Conservation (phyloP, 2,329 filamentous ascomycete genomes). For the Knoxdaviesia capensis region DNA sequence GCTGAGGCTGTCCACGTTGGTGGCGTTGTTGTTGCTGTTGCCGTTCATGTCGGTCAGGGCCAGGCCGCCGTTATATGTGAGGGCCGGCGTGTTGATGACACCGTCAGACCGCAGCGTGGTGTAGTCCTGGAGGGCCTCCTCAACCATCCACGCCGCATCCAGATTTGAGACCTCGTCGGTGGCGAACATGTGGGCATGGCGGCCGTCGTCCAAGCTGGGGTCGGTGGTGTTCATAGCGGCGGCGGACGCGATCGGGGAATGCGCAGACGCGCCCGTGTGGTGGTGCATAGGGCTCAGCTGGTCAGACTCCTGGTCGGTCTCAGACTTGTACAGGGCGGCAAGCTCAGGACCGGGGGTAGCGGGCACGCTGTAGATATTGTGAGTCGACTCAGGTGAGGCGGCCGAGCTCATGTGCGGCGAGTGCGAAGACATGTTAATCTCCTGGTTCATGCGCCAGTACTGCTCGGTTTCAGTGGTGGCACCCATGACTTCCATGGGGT, state of each 20-base stretch:
- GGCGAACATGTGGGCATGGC: slow-evolving; percentile 3
- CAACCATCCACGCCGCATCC: background rate
- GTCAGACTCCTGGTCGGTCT: no score
- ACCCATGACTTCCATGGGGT: slow-evolving; percentile 33
- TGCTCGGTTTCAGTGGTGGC: slow-evolving; percentile 16
- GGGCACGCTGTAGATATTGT: background rate
- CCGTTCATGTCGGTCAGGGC: slow-evolving; percentile 2
- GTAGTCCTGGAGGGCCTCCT: no score
- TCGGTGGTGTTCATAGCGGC: background rate
- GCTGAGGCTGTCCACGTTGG: background rate
- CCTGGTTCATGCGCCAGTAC: slow-evolving; percentile 2
- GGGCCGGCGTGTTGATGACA: background rate
- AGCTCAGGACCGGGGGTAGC: background rate
- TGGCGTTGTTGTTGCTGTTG: background rate
- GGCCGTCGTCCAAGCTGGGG: background rate
- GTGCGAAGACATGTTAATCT: slow-evolving; percentile 1
- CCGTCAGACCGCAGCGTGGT: background rate
- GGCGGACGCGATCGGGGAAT: background rate
- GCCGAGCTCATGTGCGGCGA: background rate
- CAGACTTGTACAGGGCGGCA: background rate
- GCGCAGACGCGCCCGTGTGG: no score
- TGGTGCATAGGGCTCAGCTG: no score
- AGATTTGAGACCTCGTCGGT: slow-evolving; percentile 1
- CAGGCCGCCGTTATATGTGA: background rate
- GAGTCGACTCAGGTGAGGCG: background rate